phyloP scores from a whole-genome alignment of 1,139 yeast species.

The Pichia terricola region DNA sequence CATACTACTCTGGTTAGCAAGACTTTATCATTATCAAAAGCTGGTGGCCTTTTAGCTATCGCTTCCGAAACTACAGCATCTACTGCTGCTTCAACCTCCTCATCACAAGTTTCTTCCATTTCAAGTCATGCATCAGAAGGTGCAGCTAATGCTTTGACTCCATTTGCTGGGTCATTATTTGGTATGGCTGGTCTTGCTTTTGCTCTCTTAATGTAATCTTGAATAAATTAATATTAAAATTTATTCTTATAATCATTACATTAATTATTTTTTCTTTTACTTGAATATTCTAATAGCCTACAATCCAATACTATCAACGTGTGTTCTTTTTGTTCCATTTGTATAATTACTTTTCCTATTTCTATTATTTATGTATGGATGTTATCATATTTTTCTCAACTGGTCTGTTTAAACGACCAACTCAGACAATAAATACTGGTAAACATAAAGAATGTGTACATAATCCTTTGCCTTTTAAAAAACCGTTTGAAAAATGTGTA shows the following conservation, averaged over 20 bases:
- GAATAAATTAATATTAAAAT: not conserved
- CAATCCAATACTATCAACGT: not conserved
- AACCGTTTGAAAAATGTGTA: too few species aligned
- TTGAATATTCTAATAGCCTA: not conserved
- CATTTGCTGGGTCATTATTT: slow-evolving; percentile 34
- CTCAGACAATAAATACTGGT: not conserved
- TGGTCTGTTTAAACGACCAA: too few species aligned
- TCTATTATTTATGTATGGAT: not conserved
- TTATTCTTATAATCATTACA: not conserved
- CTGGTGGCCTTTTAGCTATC: slow-evolving; percentile 26
- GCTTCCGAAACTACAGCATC: slow-evolving; percentile 21
- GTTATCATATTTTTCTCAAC: not conserved
- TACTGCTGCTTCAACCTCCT: slow-evolving; percentile 23
- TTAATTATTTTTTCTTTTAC: slow-evolving; percentile 1
- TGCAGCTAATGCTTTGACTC: slow-evolving; percentile 29
- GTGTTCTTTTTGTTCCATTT: not conserved
- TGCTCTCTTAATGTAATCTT: slow-evolving; percentile 37
- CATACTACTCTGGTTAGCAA: slow-evolving; percentile 2
- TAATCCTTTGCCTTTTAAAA: not conserved
- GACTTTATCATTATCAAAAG: slow-evolving; percentile 12
- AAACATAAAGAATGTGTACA: slow-evolving; percentile 1
- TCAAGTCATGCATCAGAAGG: slow-evolving; percentile 9
- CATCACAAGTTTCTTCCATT: slow-evolving; percentile 5
- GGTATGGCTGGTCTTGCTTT: slow-evolving; percentile 44
- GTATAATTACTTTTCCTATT: not conserved